Conservation (phyloP, 2,329 filamentous ascomycete genomes). For the Hymenoscyphus repandus region DNA sequence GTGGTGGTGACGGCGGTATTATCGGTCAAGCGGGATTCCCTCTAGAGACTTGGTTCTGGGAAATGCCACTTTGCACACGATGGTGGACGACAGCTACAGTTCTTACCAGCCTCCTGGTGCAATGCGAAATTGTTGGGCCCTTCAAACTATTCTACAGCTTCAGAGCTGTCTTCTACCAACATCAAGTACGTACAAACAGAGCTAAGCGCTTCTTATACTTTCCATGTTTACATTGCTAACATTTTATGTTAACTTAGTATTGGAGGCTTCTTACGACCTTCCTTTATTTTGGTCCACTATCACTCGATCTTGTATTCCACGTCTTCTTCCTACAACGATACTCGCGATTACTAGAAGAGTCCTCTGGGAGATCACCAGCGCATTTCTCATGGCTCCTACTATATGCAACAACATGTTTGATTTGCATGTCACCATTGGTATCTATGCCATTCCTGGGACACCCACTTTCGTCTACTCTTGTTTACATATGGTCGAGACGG, state of each 20-base stretch:
- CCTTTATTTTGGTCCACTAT: slow-evolving; percentile 93
- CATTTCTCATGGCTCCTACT: slow-evolving; percentile 93
- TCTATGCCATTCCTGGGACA: slow-evolving; percentile 94
- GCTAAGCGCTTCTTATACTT: background rate
- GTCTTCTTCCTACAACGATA: slow-evolving; percentile 98
- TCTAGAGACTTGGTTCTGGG: slow-evolving; percentile 96
- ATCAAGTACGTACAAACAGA: slow-evolving; percentile 59
- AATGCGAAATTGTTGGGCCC: slow-evolving; percentile 86
- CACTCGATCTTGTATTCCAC: slow-evolving; percentile 91
- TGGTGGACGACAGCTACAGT: slow-evolving; percentile 97
- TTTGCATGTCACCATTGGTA: slow-evolving; percentile 78
- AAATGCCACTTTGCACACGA: slow-evolving; percentile 92
- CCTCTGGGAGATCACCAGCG: slow-evolving; percentile 83
- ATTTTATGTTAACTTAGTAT: slow-evolving; percentile 53
- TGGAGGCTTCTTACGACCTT: slow-evolving; percentile 97
- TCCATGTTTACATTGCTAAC: background rate
- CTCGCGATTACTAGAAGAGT: slow-evolving; percentile 89
- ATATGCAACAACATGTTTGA: slow-evolving; percentile 74
- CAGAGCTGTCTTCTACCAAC: slow-evolving; percentile 82
- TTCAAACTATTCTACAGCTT: slow-evolving; percentile 98
- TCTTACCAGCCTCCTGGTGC: slow-evolving; percentile 79
- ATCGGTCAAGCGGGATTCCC: slow-evolving; percentile 62
- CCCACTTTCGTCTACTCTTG: slow-evolving; percentile 83
- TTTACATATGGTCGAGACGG: slow-evolving; percentile 95
- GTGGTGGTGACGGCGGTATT: slow-evolving; percentile 29